These are phyloP conservation scores for Wakefieldia striispora DNA, from an alignment of 768 basidiomycete species.

Conservation along the genomic window DNA sequence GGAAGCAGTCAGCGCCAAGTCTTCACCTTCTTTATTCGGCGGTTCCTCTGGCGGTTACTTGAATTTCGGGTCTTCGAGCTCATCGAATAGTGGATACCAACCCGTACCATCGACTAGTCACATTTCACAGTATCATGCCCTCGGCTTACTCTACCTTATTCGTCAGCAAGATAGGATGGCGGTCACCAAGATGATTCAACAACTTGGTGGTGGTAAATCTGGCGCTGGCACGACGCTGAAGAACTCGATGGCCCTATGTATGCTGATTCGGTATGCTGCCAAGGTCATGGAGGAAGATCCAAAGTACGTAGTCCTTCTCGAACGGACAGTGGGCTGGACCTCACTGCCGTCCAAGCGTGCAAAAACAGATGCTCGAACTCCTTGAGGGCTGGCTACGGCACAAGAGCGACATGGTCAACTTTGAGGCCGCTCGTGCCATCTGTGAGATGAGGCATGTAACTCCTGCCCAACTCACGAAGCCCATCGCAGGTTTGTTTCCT, in stretches of 20 bases:
- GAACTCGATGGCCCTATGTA: slow-evolving; percentile 96
- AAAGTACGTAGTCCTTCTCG: slow-evolving; percentile 61
- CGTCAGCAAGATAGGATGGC: slow-evolving; percentile 99
- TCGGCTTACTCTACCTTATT: slow-evolving; percentile 91
- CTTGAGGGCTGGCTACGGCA: slow-evolving; percentile 94
- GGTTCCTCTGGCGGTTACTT: slow-evolving; percentile 60
- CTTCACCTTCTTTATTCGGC: slow-evolving; percentile 66
- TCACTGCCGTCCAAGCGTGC: slow-evolving; percentile 52
- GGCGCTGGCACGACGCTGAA: slow-evolving; percentile 82
- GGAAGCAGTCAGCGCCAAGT: slow-evolving; percentile 91
- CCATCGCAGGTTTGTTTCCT: slow-evolving; percentile 73
- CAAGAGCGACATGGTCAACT: slow-evolving; percentile 99
- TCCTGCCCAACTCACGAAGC: slow-evolving; percentile 72
- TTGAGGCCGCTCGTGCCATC: slow-evolving; percentile 95
- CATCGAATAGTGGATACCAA: slow-evolving; percentile 63
- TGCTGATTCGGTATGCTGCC: slow-evolving; percentile 97
- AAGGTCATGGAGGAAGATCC: slow-evolving; percentile 99
- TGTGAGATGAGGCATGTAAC: slow-evolving; percentile 92
- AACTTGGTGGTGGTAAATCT: slow-evolving; percentile 86
- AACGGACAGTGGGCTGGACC: neutral
- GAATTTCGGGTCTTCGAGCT: slow-evolving; percentile 60
- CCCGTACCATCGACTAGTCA: slow-evolving; percentile 85
- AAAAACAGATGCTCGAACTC: slow-evolving; percentile 89
- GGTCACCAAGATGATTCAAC: slow-evolving; percentile 98
- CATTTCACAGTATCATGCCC: slow-evolving; percentile 95